Percentiles rank a stretch among this genome's conserved stretches.
phyloP scores from a whole-genome alignment of 1,139 yeast species.

The Pneumocystis sp. region DNA sequence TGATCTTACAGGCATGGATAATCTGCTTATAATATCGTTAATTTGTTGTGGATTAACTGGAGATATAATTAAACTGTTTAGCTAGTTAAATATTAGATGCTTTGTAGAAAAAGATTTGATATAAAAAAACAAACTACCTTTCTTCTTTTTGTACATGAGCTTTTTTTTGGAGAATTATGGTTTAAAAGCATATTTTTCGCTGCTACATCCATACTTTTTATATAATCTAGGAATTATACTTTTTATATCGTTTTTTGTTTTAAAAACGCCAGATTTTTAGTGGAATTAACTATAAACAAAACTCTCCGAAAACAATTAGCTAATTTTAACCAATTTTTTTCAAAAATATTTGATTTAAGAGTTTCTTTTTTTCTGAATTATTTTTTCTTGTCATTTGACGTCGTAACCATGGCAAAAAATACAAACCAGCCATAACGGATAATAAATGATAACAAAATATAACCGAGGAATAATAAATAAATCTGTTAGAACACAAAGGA shows the following conservation, averaged over 20 bases:
- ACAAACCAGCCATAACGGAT: slow-evolving; percentile 1
- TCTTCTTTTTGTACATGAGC: background rate
- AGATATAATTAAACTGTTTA: background rate
- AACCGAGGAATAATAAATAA: background rate
- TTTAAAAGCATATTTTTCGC: background rate
- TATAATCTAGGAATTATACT: background rate
- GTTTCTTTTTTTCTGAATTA: background rate
- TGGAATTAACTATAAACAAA: background rate
- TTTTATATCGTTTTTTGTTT: background rate
- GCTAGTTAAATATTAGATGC: background rate
- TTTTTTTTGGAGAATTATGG: background rate
- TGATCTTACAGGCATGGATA: slow-evolving; percentile 17
- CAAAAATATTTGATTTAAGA: background rate
- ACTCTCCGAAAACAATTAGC: background rate
- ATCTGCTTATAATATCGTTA: slow-evolving; percentile 22
- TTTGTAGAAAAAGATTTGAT: background rate
- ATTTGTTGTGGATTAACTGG: slow-evolving; percentile 8
- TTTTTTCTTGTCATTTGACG: background rate
- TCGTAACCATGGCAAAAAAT: background rate
- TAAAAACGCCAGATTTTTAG: background rate
- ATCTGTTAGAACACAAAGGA: background rate
- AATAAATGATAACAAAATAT: background rate
- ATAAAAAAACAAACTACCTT: background rate
- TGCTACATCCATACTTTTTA: background rate
- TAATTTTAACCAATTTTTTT: background rate